Conservation (phyloP, 441 rosid genomes). For the Eruca vesicaria region DNA sequence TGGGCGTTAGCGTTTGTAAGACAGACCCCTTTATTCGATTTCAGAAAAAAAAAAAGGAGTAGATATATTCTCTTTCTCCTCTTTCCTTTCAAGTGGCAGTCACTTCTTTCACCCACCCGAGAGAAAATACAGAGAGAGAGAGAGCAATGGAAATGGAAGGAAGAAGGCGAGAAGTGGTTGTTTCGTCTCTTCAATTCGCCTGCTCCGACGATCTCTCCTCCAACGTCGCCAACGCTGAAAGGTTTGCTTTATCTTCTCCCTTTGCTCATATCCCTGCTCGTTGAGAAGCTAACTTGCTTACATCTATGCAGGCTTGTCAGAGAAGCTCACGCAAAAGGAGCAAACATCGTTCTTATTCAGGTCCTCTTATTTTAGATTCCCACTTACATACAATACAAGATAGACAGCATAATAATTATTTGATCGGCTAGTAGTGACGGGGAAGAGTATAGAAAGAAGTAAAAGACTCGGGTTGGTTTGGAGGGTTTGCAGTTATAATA, state of each 20-base stretch:
- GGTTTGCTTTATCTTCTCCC: conserved; percentile 32
- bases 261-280: background rate
- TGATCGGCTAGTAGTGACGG: too few species aligned
- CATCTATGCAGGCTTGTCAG: conserved; percentile 56
- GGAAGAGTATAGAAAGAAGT: too few species aligned
- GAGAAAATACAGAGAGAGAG: background rate
- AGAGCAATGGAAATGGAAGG: conserved; percentile 16
- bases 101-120: background rate
- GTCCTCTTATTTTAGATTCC: too few species aligned
- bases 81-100: background rate
- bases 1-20: background rate
- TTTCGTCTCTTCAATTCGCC: conserved; percentile 65
- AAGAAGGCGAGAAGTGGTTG: conserved; percentile 41
- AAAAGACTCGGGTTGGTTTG: too few species aligned
- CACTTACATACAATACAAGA: too few species aligned
- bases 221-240: conserved; percentile 58
- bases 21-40: background rate
- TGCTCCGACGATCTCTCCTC: conserved; percentile 65
- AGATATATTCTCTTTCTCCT: background rate
- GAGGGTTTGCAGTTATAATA: too few species aligned
- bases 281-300: background rate
- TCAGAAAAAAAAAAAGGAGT: background rate
- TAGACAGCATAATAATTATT: too few species aligned
- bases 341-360: conserved; percentile 82
- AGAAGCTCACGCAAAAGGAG: conserved; percentile 71